Evolutionary conservation across 1,284 basidiomycete genomes (phyloP).

Genomic region (Moniliophthora roreri): DNA sequence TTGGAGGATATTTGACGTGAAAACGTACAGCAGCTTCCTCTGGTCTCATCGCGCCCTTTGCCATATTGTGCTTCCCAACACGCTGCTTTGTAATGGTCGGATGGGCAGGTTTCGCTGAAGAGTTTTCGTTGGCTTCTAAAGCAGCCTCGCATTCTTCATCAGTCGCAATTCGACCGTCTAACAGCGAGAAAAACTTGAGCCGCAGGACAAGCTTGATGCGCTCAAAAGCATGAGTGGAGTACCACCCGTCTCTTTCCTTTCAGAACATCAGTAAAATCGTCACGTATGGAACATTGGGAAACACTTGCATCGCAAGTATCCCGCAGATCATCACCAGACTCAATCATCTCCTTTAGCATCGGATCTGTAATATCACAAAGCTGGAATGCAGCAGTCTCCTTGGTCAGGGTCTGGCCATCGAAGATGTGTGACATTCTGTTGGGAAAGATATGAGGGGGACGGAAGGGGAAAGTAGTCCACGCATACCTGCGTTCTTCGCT

Average conservation of each 20-base stretch:
- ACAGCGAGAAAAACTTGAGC: constrained; percentile 83
- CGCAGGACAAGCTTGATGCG: constrained; percentile 84
- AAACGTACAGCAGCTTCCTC: constrained; percentile 75
- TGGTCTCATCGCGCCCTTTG: constrained; percentile 74
- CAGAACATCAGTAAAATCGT: neutral
- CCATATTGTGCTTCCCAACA: constrained; percentile 80
- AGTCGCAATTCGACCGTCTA: constrained; percentile 69
- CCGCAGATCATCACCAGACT: constrained; percentile 65
- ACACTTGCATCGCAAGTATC: constrained; percentile 70
- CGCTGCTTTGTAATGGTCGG: constrained; percentile 45
- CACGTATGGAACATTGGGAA: neutral
- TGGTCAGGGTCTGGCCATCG: constrained; percentile 78
- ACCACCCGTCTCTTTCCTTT: constrained; percentile 87
- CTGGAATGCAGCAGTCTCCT: constrained; percentile 89
- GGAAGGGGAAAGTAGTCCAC: neutral
- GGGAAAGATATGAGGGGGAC: neutral
- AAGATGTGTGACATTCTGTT: constrained; percentile 78
- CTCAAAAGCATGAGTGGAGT: constrained; percentile 69
- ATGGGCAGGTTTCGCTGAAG: constrained; percentile 39
- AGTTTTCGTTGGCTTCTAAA: constrained; percentile 49
- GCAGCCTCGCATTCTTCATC: constrained; percentile 72
- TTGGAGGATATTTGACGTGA: neutral
- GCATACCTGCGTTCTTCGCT: constrained; percentile 36
- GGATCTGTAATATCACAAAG: constrained; percentile 89
- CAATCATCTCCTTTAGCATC: constrained; percentile 77